Evolutionary conservation across 2,329 filamentous ascomycete species (phyloP).

Genomic region (Sarocladium kiliense): DNA sequence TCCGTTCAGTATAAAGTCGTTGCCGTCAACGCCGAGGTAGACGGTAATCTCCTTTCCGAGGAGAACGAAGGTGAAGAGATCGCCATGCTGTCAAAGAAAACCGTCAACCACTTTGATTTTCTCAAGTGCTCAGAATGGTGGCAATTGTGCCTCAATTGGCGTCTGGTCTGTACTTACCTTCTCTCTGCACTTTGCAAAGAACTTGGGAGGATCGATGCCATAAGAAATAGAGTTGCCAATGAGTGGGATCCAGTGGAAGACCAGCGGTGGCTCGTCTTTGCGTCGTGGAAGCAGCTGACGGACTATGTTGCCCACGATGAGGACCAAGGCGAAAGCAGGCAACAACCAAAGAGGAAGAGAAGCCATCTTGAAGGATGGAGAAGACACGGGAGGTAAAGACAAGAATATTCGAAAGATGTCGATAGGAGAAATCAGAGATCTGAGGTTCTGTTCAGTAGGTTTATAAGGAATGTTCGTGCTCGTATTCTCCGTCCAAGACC

Average conservation of each 20-base stretch:
- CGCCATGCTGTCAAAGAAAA: conserved; percentile 37
- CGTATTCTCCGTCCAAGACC: too few relatives aligned
- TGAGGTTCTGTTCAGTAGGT: too few relatives aligned
- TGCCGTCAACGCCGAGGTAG: conserved; percentile 44
- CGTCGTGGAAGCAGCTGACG: conserved; percentile 15
- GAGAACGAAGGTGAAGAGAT: conserved; percentile 50
- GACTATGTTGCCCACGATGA: conserved; percentile 15
- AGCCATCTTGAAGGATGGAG: not conserved
- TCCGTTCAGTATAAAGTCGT: conserved; percentile 53
- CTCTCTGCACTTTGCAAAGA: conserved; percentile 58
- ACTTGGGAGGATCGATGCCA: conserved; percentile 64
- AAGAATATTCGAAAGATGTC: too few relatives aligned
- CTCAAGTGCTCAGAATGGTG: not conserved
- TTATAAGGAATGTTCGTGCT: too few relatives aligned
- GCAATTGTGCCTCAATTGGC: too few relatives aligned
- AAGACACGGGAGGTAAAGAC: not conserved
- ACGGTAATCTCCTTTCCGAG: conserved; percentile 46
- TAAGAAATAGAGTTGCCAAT: conserved; percentile 68
- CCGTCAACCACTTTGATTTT: not conserved
- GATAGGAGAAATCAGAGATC: too few relatives aligned
- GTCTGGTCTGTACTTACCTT: conserved; percentile 58
- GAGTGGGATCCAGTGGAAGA: conserved; percentile 58
- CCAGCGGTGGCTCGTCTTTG: conserved; percentile 46
- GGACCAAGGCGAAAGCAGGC: not conserved
- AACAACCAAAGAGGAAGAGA: not conserved